Conservation (phyloP, 192 early-diverging fungal species). For the Kickxella alabastrina region DNA sequence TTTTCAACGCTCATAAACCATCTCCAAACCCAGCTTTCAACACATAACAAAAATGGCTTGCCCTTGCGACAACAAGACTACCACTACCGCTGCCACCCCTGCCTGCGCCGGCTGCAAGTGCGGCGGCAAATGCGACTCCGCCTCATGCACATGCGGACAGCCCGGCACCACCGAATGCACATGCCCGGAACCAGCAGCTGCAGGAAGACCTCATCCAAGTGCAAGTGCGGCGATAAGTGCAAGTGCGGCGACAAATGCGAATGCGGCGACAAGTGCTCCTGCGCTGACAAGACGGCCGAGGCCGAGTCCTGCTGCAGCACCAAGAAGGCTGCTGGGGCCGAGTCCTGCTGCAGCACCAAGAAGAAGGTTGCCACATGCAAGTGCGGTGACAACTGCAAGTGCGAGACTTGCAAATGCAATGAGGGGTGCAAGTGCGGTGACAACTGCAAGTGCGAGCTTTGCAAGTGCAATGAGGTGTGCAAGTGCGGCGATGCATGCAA, state of each 20-base stretch:
- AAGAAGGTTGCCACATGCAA: conserved; percentile 1
- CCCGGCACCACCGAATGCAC: conserved; percentile 20
- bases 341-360: not conserved
- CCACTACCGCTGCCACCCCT: not conserved
- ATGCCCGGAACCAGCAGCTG: conserved; percentile 7
- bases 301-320: conserved; percentile 9
- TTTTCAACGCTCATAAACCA: too few relatives aligned
- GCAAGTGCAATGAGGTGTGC: conserved; percentile 12
- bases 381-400: conserved; percentile 15
- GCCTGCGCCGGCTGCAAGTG: conserved; percentile 19
- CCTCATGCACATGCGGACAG: conserved; percentile 33
- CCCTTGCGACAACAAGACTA: conserved; percentile 18
- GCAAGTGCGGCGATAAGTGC: conserved; percentile 13
- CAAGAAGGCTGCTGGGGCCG: not conserved
- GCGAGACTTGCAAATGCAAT: conserved; percentile 12
- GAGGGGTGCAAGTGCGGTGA: conserved; percentile 7
- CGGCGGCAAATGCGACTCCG: conserved; percentile 18
- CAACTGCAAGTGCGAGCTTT: conserved; percentile 18
- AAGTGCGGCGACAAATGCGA: conserved; percentile 27
- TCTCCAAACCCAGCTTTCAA: too few relatives aligned
- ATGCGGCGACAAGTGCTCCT: conserved; percentile 19
- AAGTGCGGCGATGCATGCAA: not conserved
- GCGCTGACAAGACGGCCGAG: not conserved
- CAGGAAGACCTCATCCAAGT: conserved; percentile 23
- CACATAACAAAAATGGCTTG: conserved; percentile 6